Evolutionary conservation across 306 rosid species (phyloP).

Genomic region (Canavalia ensiformis): DNA sequence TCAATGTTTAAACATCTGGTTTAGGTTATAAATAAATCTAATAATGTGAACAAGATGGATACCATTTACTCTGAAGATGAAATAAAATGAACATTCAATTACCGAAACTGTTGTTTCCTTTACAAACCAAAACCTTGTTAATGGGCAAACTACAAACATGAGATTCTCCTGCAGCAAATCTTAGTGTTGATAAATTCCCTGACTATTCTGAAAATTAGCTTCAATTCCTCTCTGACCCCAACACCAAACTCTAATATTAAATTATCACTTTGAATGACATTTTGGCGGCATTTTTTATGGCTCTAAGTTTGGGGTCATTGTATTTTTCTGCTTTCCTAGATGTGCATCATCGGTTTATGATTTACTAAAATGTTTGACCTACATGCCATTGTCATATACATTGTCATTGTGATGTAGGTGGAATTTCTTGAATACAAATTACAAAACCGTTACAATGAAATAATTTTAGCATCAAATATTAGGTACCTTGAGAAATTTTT

Average conservation of each 20-base stretch:
- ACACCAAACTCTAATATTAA: constrained; percentile 16
- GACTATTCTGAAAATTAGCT: constrained; percentile 26
- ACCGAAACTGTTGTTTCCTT: constrained; percentile 40
- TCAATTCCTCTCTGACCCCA: constrained; percentile 26
- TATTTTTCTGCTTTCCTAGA: constrained; percentile 8
- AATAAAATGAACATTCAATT: constrained; percentile 37
- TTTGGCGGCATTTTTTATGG: background rate
- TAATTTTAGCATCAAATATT: background rate
- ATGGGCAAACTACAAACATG: constrained; percentile 42
- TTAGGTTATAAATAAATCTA: constrained; percentile 18
- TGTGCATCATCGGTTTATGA: background rate
- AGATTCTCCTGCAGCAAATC: constrained; percentile 33
- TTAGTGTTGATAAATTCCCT: constrained; percentile 35
- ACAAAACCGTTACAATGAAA: too few species aligned
- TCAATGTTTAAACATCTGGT: constrained; percentile 2
- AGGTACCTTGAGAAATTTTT: background rate
- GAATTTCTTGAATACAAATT: too few species aligned
- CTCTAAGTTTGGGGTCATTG: background rate
- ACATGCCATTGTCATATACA: background rate
- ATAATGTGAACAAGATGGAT: constrained; percentile 4
- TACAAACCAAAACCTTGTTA: constrained; percentile 20
- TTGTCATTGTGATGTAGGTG: too few species aligned
- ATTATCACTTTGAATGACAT: background rate
- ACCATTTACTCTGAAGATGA: constrained; percentile 14
- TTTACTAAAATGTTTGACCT: background rate